Evolutionary conservation across 2,329 filamentous ascomycete genomes (phyloP), one percentile per base, ranked within the genome.

Genomic region (Knoxdaviesia proteae): DNA sequence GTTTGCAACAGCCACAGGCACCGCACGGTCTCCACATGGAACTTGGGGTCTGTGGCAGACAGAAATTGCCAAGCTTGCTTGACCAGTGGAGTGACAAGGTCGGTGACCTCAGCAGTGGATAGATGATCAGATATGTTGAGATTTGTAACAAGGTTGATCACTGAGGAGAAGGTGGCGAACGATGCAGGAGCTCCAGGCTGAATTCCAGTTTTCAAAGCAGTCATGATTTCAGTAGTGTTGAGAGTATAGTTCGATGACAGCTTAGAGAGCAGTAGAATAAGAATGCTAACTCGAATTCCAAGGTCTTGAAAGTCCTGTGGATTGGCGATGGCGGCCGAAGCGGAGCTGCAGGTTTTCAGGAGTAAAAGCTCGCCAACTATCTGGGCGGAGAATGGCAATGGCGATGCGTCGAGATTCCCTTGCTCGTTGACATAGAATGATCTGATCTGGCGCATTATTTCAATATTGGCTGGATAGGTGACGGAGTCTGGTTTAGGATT

Each of bases 1-100:
- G 69, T 72, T 50, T 96, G 86, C 42, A 98, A 62, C 49, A 84
- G 76, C 83, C 90, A 93, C 36, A 98, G 63, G 50, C 77, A 80
- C 45, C 82, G 76, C 6, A 92, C 83, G 11, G 86, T 79, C 61
- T 98, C 92, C 33, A 98, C 87, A 53, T 96, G 90, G 50, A 88
- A 92, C 54, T 94, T 94, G 0, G 87, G 86, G 47, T 79, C 77
- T 8, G 77, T 68, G n/a, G 83, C 78, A 0, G 84, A 82, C 36
- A 98, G 61, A 52, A 83, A 84, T 5, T 63, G 58, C 90, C 90
- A 98, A 0, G 88, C 68, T 44, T 78, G 71, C 2, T 65, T 65
- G 10, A 90, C 76, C 29, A 96, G 61, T 32, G 72, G 67, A 20
- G 74, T 67, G 5, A 88, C 71, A 6, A 93, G 60, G 44, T 62